phyloP scores from a whole-genome alignment of 2,329 filamentous ascomycete genomes.

The Atkinsonella texensis region DNA sequence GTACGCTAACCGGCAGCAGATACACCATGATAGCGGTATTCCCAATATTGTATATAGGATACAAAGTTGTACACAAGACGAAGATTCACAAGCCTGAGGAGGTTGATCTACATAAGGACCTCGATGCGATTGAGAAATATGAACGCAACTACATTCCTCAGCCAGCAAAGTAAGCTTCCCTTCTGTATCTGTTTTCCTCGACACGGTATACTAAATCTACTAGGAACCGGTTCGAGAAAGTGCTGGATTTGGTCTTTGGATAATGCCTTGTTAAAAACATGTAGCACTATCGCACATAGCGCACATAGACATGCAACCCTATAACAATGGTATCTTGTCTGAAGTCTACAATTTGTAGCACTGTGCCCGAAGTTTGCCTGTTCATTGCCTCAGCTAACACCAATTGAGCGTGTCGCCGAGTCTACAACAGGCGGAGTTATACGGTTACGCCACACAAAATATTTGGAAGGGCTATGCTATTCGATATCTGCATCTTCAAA shows the following conservation, averaged over 20 bases:
- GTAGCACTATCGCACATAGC: not conserved
- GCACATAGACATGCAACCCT: not conserved
- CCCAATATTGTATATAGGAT: conserved; percentile 54
- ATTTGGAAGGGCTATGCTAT: too few relatives aligned
- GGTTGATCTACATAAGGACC: conserved; percentile 49
- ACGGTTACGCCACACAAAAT: too few relatives aligned
- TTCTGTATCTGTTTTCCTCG: not conserved
- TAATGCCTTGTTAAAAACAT: not conserved
- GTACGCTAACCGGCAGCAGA: conserved; percentile 13
- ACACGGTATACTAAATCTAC: not conserved
- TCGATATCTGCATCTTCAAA: too few relatives aligned
- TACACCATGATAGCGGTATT: conserved; percentile 66
- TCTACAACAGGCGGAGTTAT: too few relatives aligned
- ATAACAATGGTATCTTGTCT: too few relatives aligned
- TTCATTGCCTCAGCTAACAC: too few relatives aligned
- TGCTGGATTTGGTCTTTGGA: conserved; percentile 12
- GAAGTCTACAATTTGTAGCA: too few relatives aligned
- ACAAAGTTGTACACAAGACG: conserved; percentile 59
- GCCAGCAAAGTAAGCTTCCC: conserved; percentile 35
- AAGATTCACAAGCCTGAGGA: conserved; percentile 43
- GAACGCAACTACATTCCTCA: conserved; percentile 44
- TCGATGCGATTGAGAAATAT: conserved; percentile 58
- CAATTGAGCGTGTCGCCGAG: too few relatives aligned
- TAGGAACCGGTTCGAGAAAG: conserved; percentile 12
- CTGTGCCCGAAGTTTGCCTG: too few relatives aligned